Percentiles rank a stretch among this genome's conserved stretches.
Conservation (phyloP, 176 grass and related monocot species). For the Carex parvula region DNA sequence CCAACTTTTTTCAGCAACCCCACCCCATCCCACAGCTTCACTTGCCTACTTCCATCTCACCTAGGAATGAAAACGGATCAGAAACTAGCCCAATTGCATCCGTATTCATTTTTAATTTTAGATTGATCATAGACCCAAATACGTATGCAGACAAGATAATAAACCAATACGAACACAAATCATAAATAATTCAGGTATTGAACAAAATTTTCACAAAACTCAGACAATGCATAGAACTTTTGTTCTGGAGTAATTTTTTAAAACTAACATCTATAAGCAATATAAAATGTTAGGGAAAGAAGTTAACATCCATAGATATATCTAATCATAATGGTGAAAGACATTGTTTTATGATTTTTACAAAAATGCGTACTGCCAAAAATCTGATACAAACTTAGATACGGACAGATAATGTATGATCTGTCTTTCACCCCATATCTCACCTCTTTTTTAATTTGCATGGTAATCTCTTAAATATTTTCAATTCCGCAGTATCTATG, state of each 20-base stretch:
- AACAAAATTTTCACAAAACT: background rate
- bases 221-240: background rate
- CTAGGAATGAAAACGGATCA: background rate
- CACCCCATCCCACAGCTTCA: too few relatives aligned
- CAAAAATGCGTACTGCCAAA: background rate
- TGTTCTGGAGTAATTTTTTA: background rate
- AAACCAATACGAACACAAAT: background rate
- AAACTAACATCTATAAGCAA: background rate
- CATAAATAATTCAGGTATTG: background rate
- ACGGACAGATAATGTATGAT: background rate
- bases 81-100: background rate
- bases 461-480: background rate
- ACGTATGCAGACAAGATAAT: background rate
- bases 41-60: background rate
- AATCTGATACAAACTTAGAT: background rate
- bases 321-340: background rate
- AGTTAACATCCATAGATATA: background rate
- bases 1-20: background rate
- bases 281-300: background rate
- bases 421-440: background rate
- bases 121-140: too few relatives aligned
- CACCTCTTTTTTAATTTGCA: background rate
- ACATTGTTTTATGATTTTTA: background rate
- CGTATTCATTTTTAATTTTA: too few relatives aligned
- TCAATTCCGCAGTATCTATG: background rate